Base-by-base conservation (phyloP, 169 alveolate genomes). In the Babesia sp. region DNA sequence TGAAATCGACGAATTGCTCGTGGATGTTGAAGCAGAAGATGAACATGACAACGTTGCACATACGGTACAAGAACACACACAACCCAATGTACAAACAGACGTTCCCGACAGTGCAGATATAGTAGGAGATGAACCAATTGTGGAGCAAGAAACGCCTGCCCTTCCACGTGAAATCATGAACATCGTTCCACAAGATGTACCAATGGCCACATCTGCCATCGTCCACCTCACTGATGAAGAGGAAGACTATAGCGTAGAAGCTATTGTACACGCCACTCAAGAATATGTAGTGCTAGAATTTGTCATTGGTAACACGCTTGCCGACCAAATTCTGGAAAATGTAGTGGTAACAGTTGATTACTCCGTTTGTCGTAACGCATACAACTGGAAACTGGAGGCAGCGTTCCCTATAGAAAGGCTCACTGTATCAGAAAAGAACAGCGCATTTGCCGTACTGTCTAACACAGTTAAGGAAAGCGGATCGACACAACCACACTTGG, bases 221-320 rank as follows among this genome's bases (percentile, higher is more conserved):
- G 51, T 69, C 34, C 81, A 84, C 37, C 69, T 91, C 46, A 91
- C 95, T 42, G 95, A 91, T 48, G 92, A 87, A 60, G 95, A 91
- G 69, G 93, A 91, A 41, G 95, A 91, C 53, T 91, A 91, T 57
- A 79, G 88, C 33, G 95, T 91, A 20, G 58, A 68, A 42, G 90
- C 63, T 3, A 75, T 73, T 48, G 66, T 86, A 29, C 90, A 76
- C 53, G 83, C 85, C 39, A 73, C 79, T 83, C 76, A 76, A 28
- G 63, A 58, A 1, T 71, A 55, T 24, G 42, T 90, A 34, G 86
- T 86, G 31, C 48, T 90, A 20, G 94, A 85, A 66, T 91, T 91
- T 68, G 69, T 58, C n/a, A 81, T 91, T 37, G 92, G 86, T 0
- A 91, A 91, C 74, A 91, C 95, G 20, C 76, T 91, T 26, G 78